Base-by-base conservation (phyloP, 2,329 filamentous ascomycete genomes). In the Biscogniauxia mediterranea region DNA sequence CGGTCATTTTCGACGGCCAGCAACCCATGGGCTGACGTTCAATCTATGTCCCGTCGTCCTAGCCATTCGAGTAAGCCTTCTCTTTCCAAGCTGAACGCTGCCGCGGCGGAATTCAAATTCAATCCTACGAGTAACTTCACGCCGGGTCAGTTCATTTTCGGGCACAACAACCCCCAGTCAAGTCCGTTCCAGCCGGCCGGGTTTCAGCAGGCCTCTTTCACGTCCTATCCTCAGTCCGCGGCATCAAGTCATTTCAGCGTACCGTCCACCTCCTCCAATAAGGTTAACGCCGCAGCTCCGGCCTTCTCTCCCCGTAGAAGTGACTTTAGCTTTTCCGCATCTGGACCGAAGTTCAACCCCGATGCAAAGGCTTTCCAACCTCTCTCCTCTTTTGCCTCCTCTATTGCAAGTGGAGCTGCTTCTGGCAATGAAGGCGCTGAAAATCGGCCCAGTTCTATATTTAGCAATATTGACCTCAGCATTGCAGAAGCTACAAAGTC, bases 91-190 rank as follows among this genome's bases (percentile, higher is more conserved):
- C 84, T 98, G 68, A 98, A 98, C 69, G 93, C 96, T 28, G 86
- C 89, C 64, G 94, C 94, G 0, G 90, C 93, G 54, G 92, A 95
- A 71, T 97, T 97, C 80, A 92, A 89, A 69, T 94, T 94, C 76
- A 85, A 86, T 64, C 84, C 84, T 3, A 74, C 77, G 2, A 83
- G 74, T 69, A 77, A 76, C 25, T 86, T 86, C 69, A 78, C 81
- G 46, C 80, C 82, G 38, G 74, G 77, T 17, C 76, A 81, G 57
- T 85, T 85, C 69, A 78, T 77, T 49, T 86, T 86, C 63, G 76
- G 78, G 21, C 74, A 73, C 50, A 78, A 66, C 61, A 71, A 63
- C 58, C 59, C 68, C 20, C 68, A 71, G 54, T 67, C 67, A 23
- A 61, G 70, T 55, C 70, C 68, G 54, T 82, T 83, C 73, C 81